Evolutionary conservation across 139 green algal genomes (phyloP), one percentile per base, ranked within the genome.

Genomic region (Haematococcus lacustris): DNA sequence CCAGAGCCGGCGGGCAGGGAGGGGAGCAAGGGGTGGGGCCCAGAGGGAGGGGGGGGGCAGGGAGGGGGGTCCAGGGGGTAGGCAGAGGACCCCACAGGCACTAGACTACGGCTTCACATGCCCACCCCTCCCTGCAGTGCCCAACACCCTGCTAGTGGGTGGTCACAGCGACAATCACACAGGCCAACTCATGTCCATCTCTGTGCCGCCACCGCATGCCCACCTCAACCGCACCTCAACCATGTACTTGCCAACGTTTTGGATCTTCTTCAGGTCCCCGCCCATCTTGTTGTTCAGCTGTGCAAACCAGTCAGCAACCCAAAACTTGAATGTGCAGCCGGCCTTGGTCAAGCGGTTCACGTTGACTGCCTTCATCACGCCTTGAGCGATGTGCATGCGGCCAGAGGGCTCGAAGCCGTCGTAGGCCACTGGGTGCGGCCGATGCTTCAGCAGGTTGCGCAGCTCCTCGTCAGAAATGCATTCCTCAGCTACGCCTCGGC

Each of bases 261-360:
- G 90, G 75, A 99, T 99, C 90, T 99, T 99, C 82, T 98, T 97
- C 60, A 99, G 79, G 78, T 99, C 96, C 2, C 96, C 96, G n/a
- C 79, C 79, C 79, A 85, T 85, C 61, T 85, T 85, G 79, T 85
- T 85, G 75, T 85, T 85, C 5, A 85, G 74, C 78, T 90, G 86
- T 38, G 90, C 89, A 74, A 94, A 94, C 90, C 89, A 95, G 66
- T 95, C 90, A 2, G 90, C 90, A 25, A 93, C 80, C 92, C 92
- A 96, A 80, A 97, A 97, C 78, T 98, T 98, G 88, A 99, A 99
- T 13, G 82, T 91, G 57, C 93, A 92, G 7, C 93, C 94, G 23
- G 68, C 87, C 79, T 92, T 90, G 26, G 95, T 98, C 0, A 98
- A 88, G 83, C 97, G 97, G 85, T 99, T 99, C 25, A 99, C 95